Base-by-base conservation (phyloP, 306 rosid genomes). In the Senna siamea region DNA sequence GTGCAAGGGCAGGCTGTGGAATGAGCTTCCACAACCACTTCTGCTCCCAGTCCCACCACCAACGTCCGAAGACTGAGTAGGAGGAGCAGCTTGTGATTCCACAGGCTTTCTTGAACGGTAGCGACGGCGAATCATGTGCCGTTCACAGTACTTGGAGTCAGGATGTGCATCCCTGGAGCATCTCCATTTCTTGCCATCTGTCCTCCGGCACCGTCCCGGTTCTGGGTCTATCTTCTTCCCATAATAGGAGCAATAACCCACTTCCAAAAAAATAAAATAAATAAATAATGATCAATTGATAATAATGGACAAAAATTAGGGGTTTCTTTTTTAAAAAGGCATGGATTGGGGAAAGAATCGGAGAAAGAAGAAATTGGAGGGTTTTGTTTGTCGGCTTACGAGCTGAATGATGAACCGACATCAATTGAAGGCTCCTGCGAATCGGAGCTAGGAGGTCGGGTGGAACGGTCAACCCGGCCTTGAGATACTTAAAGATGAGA, bases 61-160 rank as follows among this genome's bases (percentile, higher is more conserved):
- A 54, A 56, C 80, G 78, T 81, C 76, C 28, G 84, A 71, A 30
- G 91, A 79, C 73, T 81, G 85, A 32, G 69, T 3, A 12, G 86
- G 85, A 38, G 18, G 66, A 70, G 75, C 72, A 11, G 86, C 79
- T 84, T 87, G 91, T 74, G 97, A 82, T 92, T 92, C 97, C 97
- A 92, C 97, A 89, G 93, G 97, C 97, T 92, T 92, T 92, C 97
- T 92, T 92, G 97, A 92, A 92, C 97, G 97, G 86, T 86, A 87
- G 73, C 97, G 97, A 64, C 96, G 96, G 59, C 97, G 93, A 63
- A 89, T 86, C 97, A 89, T 92, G 64, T 92, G 97, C 75, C 97
- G 96, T 82, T 92, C 97, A 54, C 97, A 92, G 89, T 92, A 92
- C 72, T 89, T 92, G 22, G 97, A 92, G 78, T 92, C 96, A 23